Evolutionary conservation across 169 alveolate species (phyloP).

Genomic region (Eimeria falciformis): DNA sequence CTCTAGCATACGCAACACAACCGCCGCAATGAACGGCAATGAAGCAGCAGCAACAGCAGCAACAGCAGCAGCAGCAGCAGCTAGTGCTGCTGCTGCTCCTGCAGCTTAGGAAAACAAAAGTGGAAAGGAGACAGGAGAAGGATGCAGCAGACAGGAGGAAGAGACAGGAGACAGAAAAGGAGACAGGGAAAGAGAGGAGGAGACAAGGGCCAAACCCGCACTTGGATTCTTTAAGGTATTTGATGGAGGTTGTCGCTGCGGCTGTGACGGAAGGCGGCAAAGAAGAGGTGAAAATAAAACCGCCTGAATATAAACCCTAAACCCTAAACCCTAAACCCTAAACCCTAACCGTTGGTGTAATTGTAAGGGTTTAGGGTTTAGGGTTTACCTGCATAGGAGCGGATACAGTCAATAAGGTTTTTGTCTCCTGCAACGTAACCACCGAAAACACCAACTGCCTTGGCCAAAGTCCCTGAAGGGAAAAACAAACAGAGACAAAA

Average conservation of each 20-base stretch:
- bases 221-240: constrained; percentile 80
- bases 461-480: constrained; percentile 86
- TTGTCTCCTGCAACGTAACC: constrained; percentile 90
- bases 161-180: background rate
- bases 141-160: background rate
- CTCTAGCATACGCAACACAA: background rate
- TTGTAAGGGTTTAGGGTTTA: background rate
- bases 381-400: constrained; percentile 85
- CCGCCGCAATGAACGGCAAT: background rate
- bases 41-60: background rate
- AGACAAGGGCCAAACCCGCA: constrained; percentile 20
- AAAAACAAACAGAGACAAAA: background rate
- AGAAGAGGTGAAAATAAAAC: constrained; percentile 92
- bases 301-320: constrained; percentile 62
- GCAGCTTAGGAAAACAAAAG: too few relatives aligned
- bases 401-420: constrained; percentile 85
- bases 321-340: background rate
- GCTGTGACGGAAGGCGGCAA: constrained; percentile 90
- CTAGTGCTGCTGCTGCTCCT: background rate
- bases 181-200: background rate
- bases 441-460: constrained; percentile 93
- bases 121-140: background rate
- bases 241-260: constrained; percentile 88
- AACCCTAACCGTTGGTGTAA: background rate
- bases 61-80: background rate